These are phyloP conservation scores for Clonostachys sp. DNA, from an alignment of 2,329 filamentous ascomycete genomes.

Conservation along the genomic window DNA sequence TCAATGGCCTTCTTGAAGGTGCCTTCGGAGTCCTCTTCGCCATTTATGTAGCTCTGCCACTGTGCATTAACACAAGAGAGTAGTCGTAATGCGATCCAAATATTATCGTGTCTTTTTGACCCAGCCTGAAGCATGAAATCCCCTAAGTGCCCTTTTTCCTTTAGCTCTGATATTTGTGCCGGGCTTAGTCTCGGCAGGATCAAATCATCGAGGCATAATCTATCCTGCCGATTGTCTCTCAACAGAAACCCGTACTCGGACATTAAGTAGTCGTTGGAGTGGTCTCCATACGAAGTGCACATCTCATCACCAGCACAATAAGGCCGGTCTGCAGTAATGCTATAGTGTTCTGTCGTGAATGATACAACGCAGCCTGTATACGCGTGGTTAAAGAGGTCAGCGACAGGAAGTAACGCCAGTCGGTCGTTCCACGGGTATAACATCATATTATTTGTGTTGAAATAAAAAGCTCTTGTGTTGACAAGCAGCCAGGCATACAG, in stretches of 20 bases:
- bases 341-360: conserved; percentile 45
- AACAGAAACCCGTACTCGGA: conserved; percentile 58
- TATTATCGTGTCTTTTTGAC: no score
- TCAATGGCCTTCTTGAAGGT: no score
- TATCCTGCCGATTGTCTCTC: conserved; percentile 45
- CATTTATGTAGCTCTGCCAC: no score
- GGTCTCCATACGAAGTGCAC: conserved; percentile 64
- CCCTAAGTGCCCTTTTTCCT: no score
- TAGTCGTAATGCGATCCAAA: no score
- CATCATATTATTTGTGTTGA: conserved; percentile 31
- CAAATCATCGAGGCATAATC: conserved; percentile 40
- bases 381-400: conserved; percentile 60
- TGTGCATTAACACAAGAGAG: no score
- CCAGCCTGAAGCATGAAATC: no score
- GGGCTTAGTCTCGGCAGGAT: conserved; percentile 22
- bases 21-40: no score
- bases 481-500: conserved; percentile 47
- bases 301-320: conserved; percentile 61
- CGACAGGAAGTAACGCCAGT: conserved; percentile 61
- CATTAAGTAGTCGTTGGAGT: conserved; percentile 69
- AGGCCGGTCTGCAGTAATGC: conserved; percentile 42
- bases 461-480: conserved; percentile 54
- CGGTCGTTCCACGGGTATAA: conserved; percentile 40
- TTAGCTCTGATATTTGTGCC: no score
- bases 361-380: conserved; percentile 42